These are phyloP conservation scores for Puccinia horiana DNA, from an alignment of 1,284 basidiomycete genomes.

Conservation along the genomic window DNA sequence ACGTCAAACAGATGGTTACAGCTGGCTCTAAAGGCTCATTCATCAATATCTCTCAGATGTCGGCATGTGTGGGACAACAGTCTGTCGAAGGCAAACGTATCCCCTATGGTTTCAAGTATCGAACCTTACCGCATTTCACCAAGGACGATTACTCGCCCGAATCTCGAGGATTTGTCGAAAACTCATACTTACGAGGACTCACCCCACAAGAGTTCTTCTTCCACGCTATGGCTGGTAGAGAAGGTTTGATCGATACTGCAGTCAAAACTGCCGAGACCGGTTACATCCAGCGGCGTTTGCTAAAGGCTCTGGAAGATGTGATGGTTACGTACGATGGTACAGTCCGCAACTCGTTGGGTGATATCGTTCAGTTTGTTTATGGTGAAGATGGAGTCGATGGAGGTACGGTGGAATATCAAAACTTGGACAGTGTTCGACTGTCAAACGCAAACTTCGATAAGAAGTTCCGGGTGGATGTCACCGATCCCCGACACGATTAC, in stretches of 20 bases:
- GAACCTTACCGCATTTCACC: conserved; percentile 93
- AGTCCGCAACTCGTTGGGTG: conserved; percentile 91
- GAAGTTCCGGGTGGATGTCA: conserved; percentile 89
- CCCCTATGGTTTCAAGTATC: conserved; percentile 96
- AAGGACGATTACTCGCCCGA: conserved; percentile 99
- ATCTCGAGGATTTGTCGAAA: conserved; percentile 98
- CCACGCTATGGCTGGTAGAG: conserved; percentile 99
- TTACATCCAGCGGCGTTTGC: conserved; percentile 95
- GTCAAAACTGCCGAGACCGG: conserved; percentile 99
- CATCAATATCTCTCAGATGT: conserved; percentile 99
- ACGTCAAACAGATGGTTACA: conserved; percentile 99
- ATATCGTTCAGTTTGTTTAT: conserved; percentile 94
- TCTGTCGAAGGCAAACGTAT: conserved; percentile 97
- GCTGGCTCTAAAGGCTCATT: conserved; percentile 94
- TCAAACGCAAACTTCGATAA: conserved; percentile 82
- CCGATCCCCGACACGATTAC: conserved; percentile 66
- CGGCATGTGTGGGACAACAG: conserved; percentile 97
- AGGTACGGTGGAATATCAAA: conserved; percentile 93
- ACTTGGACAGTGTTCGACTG: conserved; percentile 81
- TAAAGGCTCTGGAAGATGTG: conserved; percentile 97
- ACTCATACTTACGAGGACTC: conserved; percentile 95
- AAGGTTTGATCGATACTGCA: conserved; percentile 98
- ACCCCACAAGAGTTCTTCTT: conserved; percentile 99
- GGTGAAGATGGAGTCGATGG: conserved; percentile 99
- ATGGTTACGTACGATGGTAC: conserved; percentile 98